Evolutionary conservation across 1,139 yeast genomes (phyloP).

Genomic region (Lodderomyces theae): DNA sequence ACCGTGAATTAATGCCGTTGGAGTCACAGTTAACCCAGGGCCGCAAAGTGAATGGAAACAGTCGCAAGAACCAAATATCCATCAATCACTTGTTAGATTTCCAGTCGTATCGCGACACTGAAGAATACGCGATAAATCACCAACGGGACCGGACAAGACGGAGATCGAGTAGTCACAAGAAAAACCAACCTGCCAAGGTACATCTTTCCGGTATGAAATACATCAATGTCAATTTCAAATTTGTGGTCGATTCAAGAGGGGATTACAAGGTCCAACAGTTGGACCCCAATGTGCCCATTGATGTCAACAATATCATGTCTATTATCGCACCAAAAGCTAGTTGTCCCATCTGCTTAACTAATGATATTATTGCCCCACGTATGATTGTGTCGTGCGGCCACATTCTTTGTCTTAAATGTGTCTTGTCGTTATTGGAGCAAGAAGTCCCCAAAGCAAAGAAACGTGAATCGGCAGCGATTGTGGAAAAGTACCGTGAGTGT

Average conservation of each 20-base stretch:
- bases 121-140: conserved; percentile 32
- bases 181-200: conserved; percentile 18
- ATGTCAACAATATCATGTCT: conserved; percentile 60
- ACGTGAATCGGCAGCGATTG: conserved; percentile 34
- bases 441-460: conserved; percentile 44
- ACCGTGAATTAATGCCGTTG: conserved; percentile 9
- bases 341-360: conserved; percentile 90
- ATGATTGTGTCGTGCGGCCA: conserved; percentile 94
- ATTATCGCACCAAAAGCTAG: conserved; percentile 70
- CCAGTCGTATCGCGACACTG: conserved; percentile 52
- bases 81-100: conserved; percentile 65
- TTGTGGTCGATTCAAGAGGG: conserved; percentile 65
- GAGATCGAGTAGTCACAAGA: conserved; percentile 18
- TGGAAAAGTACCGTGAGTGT: conserved; percentile 65
- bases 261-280: conserved; percentile 54
- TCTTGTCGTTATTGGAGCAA: conserved; percentile 67
- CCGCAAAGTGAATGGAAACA: conserved; percentile 21
- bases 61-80: conserved; percentile 55
- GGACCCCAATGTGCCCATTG: conserved; percentile 76
- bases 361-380: conserved; percentile 84
- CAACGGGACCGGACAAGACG: conserved; percentile 13
- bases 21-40: conserved; percentile 17
- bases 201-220: conserved; percentile 68
- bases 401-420: conserved; percentile 79
- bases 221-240: conserved; percentile 81